A percentile compares a stretch with the other conserved stretches of the same genome.
These are phyloP conservation scores for Dryas octopetala DNA, from an alignment of 306 rosid genomes.

Conservation along the genomic window DNA sequence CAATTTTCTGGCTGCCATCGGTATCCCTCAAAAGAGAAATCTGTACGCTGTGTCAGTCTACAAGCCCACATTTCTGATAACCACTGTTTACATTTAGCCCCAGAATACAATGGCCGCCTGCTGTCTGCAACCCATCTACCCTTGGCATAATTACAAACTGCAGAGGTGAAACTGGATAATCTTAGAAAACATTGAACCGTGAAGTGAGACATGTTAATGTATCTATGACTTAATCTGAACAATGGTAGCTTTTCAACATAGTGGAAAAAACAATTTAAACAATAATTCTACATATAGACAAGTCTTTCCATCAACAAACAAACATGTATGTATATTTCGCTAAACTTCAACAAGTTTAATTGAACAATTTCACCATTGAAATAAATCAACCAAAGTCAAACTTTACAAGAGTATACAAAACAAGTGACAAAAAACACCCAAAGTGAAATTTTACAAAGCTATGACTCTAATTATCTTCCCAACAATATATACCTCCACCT, in stretches of 20 bases:
- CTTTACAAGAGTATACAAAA: neutral
- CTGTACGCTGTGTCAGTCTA: constrained; percentile 71
- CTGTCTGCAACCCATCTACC: constrained; percentile 89
- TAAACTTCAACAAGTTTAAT: neutral
- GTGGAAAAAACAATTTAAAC: neutral
- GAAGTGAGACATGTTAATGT: neutral
- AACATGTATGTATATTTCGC: neutral
- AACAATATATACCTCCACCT: neutral
- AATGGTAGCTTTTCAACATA: neutral
- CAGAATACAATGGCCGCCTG: constrained; percentile 75
- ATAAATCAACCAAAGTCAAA: neutral
- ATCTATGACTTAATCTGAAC: neutral
- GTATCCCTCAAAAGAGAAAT: constrained; percentile 81
- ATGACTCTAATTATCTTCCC: neutral
- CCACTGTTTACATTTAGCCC: constrained; percentile 79
- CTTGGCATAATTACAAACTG: constrained; percentile 84
- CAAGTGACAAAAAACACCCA: neutral
- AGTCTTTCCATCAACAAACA: neutral
- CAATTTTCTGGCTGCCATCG: constrained; percentile 84
- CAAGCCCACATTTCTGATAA: constrained; percentile 91
- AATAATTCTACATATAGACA: neutral
- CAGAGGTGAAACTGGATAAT: constrained; percentile 31
- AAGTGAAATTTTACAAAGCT: too few relatives aligned
- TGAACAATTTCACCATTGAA: neutral
- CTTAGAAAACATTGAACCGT: constrained; percentile 15